A percentile compares a stretch with the other conserved stretches of the same genome.
Conservation (phyloP, 2,329 filamentous ascomycete genomes). For the Leptographium galeiforme region DNA sequence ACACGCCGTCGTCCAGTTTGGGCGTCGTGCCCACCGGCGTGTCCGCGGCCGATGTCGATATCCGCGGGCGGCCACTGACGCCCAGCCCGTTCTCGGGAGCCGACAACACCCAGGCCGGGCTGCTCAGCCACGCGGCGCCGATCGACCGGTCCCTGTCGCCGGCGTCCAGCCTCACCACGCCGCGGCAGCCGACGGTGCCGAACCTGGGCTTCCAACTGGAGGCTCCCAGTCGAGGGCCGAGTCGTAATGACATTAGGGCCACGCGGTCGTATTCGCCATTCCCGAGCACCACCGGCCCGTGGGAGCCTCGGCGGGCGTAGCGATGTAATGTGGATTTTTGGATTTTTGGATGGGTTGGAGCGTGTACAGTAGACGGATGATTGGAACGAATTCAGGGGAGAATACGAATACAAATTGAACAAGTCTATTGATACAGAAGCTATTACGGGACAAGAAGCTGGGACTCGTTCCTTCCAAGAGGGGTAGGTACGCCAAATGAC, state of each 20-base stretch:
- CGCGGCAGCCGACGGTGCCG: background rate
- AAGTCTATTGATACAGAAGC: too few species aligned
- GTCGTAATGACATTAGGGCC: background rate
- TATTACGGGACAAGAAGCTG: too few species aligned
- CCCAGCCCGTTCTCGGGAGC: background rate
- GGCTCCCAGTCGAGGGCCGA: background rate
- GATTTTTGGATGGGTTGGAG: too few species aligned
- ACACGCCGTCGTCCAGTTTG: constrained; percentile 1
- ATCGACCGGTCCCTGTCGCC: background rate
- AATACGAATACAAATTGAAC: too few species aligned
- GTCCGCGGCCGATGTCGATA: background rate
- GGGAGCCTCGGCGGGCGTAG: background rate
- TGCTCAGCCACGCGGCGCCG: background rate
- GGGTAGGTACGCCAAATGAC: too few species aligned
- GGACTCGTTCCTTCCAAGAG: too few species aligned
- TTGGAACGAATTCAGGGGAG: too few species aligned
- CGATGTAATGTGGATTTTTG: background rate
- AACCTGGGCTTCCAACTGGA: background rate
- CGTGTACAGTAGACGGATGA: too few species aligned
- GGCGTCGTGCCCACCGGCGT: constrained; percentile 4
- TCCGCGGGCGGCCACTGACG: background rate
- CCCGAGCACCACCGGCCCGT: background rate
- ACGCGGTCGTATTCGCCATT: background rate
- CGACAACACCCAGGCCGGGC: background rate
- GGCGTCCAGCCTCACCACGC: background rate